A percentile compares a stretch with the other conserved stretches of the same genome.
Conservation (phyloP, 257 asterid genomes). For the Solanum bukasovii region DNA sequence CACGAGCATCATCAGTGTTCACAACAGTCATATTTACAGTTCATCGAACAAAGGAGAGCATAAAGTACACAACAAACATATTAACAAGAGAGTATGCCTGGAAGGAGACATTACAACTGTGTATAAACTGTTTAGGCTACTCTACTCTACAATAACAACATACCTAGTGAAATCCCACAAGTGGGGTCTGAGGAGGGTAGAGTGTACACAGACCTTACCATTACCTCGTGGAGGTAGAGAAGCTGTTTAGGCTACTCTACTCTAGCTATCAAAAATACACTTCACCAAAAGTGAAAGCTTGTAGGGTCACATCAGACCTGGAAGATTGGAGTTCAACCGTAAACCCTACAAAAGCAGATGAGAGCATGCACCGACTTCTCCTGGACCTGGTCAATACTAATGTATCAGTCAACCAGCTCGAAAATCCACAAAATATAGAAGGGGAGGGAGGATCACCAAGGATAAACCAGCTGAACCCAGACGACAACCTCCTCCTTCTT, state of each 20-base stretch:
- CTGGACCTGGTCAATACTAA: neutral
- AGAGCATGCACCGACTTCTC: neutral
- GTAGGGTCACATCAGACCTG: neutral
- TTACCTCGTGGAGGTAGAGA: neutral
- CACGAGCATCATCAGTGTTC: neutral
- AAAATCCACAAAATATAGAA: neutral
- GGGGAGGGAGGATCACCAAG: neutral
- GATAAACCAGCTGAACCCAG: neutral
- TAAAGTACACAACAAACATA: neutral
- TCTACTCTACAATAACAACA: neutral
- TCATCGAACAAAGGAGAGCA: neutral
- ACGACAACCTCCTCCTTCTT: neutral
- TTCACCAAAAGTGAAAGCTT: neutral
- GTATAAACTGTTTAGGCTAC: neutral
- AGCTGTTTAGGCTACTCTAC: neutral
- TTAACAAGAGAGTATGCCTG: neutral
- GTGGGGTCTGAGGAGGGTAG: neutral
- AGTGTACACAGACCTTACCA: neutral
- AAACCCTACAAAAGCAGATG: neutral
- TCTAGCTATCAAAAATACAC: neutral
- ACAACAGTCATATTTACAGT: neutral
- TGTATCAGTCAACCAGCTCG: neutral
- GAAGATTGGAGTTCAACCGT: neutral
- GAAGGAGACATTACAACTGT: neutral
- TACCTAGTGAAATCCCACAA: neutral